Evolutionary conservation across 257 asterid genomes (phyloP).

Genomic region (Solanum ossicruentum): DNA sequence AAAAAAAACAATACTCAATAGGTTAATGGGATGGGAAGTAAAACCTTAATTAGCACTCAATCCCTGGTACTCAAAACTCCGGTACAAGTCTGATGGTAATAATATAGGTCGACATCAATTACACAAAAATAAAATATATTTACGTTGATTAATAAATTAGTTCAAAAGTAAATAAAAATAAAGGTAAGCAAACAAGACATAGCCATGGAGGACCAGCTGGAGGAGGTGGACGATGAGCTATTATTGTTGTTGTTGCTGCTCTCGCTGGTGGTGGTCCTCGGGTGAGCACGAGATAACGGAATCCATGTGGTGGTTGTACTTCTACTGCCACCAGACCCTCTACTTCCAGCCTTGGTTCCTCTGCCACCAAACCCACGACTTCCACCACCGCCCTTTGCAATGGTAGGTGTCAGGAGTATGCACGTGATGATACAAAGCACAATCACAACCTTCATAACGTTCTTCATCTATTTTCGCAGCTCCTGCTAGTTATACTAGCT

Average conservation of each 20-base stretch:
- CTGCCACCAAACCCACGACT: not conserved
- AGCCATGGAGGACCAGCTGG: not conserved
- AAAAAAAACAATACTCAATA: too few species aligned
- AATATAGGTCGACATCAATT: too few species aligned
- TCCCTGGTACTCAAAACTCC: too few species aligned
- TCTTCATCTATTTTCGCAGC: not conserved
- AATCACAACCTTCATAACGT: not conserved
- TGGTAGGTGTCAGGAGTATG: not conserved
- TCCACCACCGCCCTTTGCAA: not conserved
- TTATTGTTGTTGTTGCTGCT: not conserved
- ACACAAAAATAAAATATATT: too few species aligned
- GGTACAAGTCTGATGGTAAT: too few species aligned
- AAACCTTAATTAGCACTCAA: too few species aligned
- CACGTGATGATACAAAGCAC: not conserved
- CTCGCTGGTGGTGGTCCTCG: not conserved
- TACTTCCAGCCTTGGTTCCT: not conserved
- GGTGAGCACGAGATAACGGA: not conserved
- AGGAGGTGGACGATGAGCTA: not conserved
- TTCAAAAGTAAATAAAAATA: not conserved
- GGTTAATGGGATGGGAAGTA: too few species aligned
- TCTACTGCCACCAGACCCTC: not conserved
- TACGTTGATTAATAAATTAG: not conserved
- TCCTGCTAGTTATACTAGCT: not conserved
- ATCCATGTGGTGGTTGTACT: not conserved
- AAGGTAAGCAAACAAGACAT: not conserved